Conservation (phyloP, 805 yeast genomes). For the Metschnikowia lochheadii region DNA sequence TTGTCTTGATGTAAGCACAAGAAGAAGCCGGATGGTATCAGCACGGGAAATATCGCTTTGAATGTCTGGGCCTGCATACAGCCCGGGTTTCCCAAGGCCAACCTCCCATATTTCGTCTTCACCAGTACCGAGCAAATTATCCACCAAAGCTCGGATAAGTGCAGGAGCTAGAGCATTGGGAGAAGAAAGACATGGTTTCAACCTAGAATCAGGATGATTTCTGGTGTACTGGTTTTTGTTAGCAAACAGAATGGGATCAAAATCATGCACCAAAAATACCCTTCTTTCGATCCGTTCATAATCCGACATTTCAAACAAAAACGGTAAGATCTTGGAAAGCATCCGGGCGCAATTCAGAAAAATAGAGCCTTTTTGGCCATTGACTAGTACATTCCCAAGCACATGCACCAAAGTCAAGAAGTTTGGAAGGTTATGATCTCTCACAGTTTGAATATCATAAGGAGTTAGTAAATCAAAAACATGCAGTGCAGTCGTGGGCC, state of each 20-base stretch:
- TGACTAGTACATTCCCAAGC: constrained; percentile 17
- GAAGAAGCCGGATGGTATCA: constrained; percentile 59
- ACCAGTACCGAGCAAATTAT: constrained; percentile 42
- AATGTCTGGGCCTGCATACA: constrained; percentile 23
- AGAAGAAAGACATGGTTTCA: neutral
- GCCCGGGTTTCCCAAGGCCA: constrained; percentile 57
- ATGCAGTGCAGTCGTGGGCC: constrained; percentile 51
- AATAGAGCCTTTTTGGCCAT: constrained; percentile 16
- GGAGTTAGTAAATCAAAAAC: constrained; percentile 54
- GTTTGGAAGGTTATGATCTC: constrained; percentile 55
- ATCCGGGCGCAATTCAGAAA: constrained; percentile 60
- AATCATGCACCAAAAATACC: constrained; percentile 33
- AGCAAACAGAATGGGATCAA: constrained; percentile 33
- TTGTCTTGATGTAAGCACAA: constrained; percentile 58
- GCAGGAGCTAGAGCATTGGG: neutral
- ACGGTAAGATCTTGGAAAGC: constrained; percentile 63
- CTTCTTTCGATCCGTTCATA: constrained; percentile 25
- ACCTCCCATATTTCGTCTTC: constrained; percentile 63
- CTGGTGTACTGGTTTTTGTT: neutral
- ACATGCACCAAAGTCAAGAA: constrained; percentile 49
- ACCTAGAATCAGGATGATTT: neutral
- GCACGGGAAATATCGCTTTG: constrained; percentile 58
- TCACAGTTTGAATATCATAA: constrained; percentile 54
- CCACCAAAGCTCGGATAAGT: constrained; percentile 24
- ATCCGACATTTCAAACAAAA: constrained; percentile 51